Evolutionary conservation across 2,329 filamentous ascomycete genomes (phyloP).

Genomic region (Cladosporium sp.): DNA sequence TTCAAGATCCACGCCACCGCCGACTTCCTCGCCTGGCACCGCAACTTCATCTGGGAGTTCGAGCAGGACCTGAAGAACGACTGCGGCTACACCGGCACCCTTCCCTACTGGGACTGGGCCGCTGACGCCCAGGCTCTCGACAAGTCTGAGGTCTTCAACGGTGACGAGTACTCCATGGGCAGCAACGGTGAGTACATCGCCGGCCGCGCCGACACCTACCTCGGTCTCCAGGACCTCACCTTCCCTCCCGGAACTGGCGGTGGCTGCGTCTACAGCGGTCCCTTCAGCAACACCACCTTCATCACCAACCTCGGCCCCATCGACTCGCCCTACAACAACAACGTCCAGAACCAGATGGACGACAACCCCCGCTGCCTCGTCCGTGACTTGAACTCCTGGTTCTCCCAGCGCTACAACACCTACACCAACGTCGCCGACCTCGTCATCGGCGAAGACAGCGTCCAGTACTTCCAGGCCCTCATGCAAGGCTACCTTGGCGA

Average conservation of each 20-base stretch:
- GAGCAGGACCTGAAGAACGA: constrained; percentile 40
- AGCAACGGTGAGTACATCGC: constrained; percentile 28
- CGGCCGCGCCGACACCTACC: constrained; percentile 25
- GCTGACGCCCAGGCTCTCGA: constrained; percentile 31
- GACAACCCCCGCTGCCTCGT: constrained; percentile 25
- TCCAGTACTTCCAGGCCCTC: constrained; percentile 26
- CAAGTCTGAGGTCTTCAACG: constrained; percentile 50
- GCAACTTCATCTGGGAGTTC: constrained; percentile 41
- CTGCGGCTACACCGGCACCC: constrained; percentile 40
- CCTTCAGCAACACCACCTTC: constrained; percentile 44
- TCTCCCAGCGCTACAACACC: constrained; percentile 20
- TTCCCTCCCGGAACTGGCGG: constrained; percentile 52
- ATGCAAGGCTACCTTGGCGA: constrained; percentile 28
- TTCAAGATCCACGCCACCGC: constrained; percentile 30
- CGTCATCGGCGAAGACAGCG: constrained; percentile 24
- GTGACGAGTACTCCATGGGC: constrained; percentile 43
- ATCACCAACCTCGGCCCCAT: constrained; percentile 31
- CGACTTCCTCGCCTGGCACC: constrained; percentile 39
- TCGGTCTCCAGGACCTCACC: constrained; percentile 26
- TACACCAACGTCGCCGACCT: constrained; percentile 22
- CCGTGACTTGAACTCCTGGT: constrained; percentile 23
- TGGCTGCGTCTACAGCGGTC: constrained; percentile 51
- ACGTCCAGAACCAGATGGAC: constrained; percentile 23
- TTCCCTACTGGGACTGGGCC: constrained; percentile 32
- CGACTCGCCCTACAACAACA: constrained; percentile 25